These are phyloP conservation scores for Lindgomyces ingoldianus DNA, from an alignment of 495 filamentous ascomycete species.

Conservation along the genomic window DNA sequence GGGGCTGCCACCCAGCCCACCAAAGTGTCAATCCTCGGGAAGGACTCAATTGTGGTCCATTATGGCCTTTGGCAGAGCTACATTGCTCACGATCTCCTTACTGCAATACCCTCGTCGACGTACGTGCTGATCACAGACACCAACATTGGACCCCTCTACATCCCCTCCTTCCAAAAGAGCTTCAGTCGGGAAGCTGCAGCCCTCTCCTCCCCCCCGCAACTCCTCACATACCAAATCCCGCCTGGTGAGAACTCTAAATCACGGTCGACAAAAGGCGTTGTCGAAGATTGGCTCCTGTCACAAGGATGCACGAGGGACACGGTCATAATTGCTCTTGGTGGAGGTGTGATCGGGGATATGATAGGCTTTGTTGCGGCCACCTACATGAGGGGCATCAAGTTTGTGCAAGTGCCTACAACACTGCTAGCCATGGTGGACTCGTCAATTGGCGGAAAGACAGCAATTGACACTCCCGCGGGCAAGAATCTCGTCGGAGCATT, in stretches of 20 bases:
- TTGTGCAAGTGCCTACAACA: slow-evolving; percentile 94
- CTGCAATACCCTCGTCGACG: slow-evolving; percentile 76
- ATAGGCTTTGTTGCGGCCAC: slow-evolving; percentile 96
- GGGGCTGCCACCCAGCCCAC: slow-evolving; percentile 40
- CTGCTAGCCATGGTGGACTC: slow-evolving; percentile 97
- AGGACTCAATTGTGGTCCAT: slow-evolving; percentile 85
- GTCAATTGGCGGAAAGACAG: slow-evolving; percentile 96
- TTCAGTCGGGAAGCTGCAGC: slow-evolving; percentile 62
- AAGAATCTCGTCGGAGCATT: slow-evolving; percentile 97
- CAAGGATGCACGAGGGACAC: slow-evolving; percentile 92
- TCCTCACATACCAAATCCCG: slow-evolving; percentile 82
- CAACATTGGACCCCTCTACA: slow-evolving; percentile 81
- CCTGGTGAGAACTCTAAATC: slow-evolving; percentile 94
- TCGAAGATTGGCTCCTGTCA: slow-evolving; percentile 96
- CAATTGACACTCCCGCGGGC: slow-evolving; percentile 93
- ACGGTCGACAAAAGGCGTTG: slow-evolving; percentile 85
- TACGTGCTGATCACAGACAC: slow-evolving; percentile 97
- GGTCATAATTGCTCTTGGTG: slow-evolving; percentile 92
- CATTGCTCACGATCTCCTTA: slow-evolving; percentile 78
- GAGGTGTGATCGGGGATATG: slow-evolving; percentile 96
- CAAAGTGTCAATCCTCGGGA: slow-evolving; percentile 58
- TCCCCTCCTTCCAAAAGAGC: slow-evolving; percentile 68
- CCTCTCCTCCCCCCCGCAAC: slow-evolving; percentile 59
- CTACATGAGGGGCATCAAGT: slow-evolving; percentile 96
- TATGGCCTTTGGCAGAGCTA: slow-evolving; percentile 86